These are phyloP conservation scores for Penstemon eatonii DNA, from an alignment of 257 asterid species.

Conservation along the genomic window DNA sequence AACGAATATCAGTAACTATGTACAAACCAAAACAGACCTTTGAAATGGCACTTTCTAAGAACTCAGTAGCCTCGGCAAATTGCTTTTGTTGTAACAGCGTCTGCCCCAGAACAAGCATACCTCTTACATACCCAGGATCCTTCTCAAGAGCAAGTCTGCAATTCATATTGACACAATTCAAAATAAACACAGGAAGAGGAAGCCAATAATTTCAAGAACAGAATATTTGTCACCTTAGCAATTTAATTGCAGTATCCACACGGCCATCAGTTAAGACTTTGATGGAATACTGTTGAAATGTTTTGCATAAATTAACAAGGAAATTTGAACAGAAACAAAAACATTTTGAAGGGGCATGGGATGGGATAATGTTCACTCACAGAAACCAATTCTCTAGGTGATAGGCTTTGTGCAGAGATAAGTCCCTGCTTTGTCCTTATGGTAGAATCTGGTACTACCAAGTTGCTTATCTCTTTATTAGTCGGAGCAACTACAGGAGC, in stretches of 20 bases:
- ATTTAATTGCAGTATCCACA: slow-evolving; percentile 52
- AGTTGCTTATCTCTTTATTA: slow-evolving; percentile 34
- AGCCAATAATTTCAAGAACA: slow-evolving; percentile 20
- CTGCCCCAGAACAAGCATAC: slow-evolving; percentile 78
- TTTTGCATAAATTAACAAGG: slow-evolving; percentile 22
- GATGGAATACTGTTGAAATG: slow-evolving; percentile 60
- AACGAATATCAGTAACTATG: slow-evolving; percentile 6
- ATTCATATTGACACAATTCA: slow-evolving; percentile 36
- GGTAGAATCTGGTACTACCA: slow-evolving; percentile 33
- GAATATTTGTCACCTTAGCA: slow-evolving; percentile 52
- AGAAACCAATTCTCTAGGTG: slow-evolving; percentile 65
- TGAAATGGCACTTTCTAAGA: slow-evolving; percentile 64
- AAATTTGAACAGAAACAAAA: slow-evolving; percentile 1
- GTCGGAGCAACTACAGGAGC: slow-evolving; percentile 37
- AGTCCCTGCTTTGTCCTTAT: slow-evolving; percentile 48
- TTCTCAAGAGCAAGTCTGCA: slow-evolving; percentile 86
- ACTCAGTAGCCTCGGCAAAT: slow-evolving; percentile 61
- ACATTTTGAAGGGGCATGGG: slow-evolving; percentile 13
- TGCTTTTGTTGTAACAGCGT: slow-evolving; percentile 51
- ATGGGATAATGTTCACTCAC: slow-evolving; percentile 44
- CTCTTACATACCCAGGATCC: slow-evolving; percentile 76
- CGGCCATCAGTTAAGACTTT: slow-evolving; percentile 50
- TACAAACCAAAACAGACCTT: slow-evolving; percentile 50
- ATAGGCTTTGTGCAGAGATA: slow-evolving; percentile 48
- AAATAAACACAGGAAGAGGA: slow-evolving; percentile 31